Percentiles rank a stretch among this genome's conserved stretches.
phyloP scores from a whole-genome alignment of 306 rosid genomes.

The Spatholobus suberectus region DNA sequence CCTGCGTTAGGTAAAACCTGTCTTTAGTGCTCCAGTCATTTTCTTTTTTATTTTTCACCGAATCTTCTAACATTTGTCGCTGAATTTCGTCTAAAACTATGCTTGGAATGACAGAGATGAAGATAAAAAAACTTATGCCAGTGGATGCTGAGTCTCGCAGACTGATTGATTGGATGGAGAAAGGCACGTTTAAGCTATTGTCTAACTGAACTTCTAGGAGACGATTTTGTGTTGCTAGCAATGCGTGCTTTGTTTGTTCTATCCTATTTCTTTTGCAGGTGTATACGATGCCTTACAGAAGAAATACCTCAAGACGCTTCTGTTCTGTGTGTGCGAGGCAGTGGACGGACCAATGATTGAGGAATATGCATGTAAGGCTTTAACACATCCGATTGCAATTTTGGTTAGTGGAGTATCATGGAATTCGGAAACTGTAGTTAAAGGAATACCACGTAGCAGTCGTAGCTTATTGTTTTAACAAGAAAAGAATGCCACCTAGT shows the following conservation, averaged over 20 bases:
- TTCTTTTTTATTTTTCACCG: not conserved
- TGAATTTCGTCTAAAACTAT: slow-evolving; percentile 40
- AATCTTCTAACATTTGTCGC: not conserved
- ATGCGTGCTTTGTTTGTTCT: slow-evolving; percentile 4
- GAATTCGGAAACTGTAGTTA: slow-evolving; percentile 18
- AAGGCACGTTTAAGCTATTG: slow-evolving; percentile 52
- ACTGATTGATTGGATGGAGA: slow-evolving; percentile 98
- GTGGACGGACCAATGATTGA: slow-evolving; percentile 95
- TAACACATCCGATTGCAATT: not conserved
- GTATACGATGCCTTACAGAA: slow-evolving; percentile 89
- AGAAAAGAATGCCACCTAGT: slow-evolving; percentile 2
- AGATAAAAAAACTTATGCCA: slow-evolving; percentile 94
- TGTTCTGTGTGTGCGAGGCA: slow-evolving; percentile 83
- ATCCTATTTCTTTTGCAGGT: slow-evolving; percentile 55
- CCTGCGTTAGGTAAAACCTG: slow-evolving; percentile 81
- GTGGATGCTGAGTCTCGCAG: slow-evolving; percentile 93
- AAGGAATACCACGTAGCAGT: not conserved
- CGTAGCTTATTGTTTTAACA: slow-evolving; percentile 1
- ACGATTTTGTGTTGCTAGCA: not conserved
- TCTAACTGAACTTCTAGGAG: slow-evolving; percentile 21
- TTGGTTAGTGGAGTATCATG: slow-evolving; percentile 14
- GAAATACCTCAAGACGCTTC: slow-evolving; percentile 86
- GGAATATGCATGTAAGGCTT: slow-evolving; percentile 89
- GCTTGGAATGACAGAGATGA: slow-evolving; percentile 71
- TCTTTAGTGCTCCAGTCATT: not conserved